A percentile compares a stretch with the other conserved stretches of the same genome.
Conservation (phyloP, 2,329 filamentous ascomycete genomes). For the Hymenoscyphus fructigenus region DNA sequence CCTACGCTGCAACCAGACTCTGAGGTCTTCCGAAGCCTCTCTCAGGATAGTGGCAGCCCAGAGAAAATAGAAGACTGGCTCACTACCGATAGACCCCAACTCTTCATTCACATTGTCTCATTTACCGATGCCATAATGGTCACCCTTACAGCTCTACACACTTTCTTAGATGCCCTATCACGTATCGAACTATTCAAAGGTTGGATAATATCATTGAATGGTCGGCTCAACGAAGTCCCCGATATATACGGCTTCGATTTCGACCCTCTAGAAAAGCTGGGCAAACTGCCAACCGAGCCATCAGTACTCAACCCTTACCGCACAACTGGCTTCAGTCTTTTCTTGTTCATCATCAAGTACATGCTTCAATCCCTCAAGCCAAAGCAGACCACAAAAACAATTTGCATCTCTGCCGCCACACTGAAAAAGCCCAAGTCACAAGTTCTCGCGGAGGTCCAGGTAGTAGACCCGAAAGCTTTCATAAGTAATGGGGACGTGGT, state of each 20-base stretch:
- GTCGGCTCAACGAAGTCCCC: constrained; percentile 5
- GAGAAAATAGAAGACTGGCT: constrained; percentile 42
- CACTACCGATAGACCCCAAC: constrained; percentile 43
- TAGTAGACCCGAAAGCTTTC: constrained; percentile 34
- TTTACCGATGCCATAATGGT: constrained; percentile 53
- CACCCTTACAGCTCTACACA: constrained; percentile 47
- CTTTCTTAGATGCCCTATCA: constrained; percentile 48
- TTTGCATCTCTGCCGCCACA: constrained; percentile 41
- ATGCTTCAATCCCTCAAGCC: constrained; percentile 36
- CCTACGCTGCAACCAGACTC: constrained; percentile 36
- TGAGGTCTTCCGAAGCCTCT: constrained; percentile 32
- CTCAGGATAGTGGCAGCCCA: constrained; percentile 31
- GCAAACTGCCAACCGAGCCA: constrained; percentile 31
- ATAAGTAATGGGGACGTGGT: constrained; percentile 49
- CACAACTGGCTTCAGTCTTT: constrained; percentile 32
- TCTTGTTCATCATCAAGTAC: constrained; percentile 39
- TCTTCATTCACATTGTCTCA: constrained; percentile 48
- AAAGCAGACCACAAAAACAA: constrained; percentile 29
- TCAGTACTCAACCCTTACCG: constrained; percentile 31
- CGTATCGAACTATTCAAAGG: constrained; percentile 42
- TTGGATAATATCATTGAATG: constrained; percentile 38
- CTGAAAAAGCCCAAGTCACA: constrained; percentile 35
- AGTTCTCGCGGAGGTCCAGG: constrained; percentile 36
- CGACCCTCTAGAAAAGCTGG: constrained; percentile 39
- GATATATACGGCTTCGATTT: constrained; percentile 27